Percentiles rank a stretch among this genome's conserved stretches.
Conservation (phyloP, 352 stramenopile species). For the Aphanomyces euteiches region DNA sequence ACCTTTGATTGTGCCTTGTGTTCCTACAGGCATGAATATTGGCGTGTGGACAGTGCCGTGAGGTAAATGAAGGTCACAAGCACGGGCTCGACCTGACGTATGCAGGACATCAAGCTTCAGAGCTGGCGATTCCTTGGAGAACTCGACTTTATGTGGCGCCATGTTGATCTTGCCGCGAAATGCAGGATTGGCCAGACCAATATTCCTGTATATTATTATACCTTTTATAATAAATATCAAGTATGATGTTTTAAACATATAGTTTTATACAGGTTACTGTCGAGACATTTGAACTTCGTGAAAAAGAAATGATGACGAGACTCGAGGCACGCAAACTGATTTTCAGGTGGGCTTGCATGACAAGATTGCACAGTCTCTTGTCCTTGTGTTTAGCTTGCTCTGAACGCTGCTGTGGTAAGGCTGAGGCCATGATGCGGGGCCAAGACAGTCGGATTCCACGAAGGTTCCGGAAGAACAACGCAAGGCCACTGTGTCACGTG, state of each 20-base stretch:
- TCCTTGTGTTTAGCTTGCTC: no score
- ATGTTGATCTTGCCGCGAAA: background rate
- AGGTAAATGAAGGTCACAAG: constrained; percentile 68
- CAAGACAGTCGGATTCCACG: no score
- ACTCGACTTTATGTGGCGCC: background rate
- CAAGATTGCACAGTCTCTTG: no score
- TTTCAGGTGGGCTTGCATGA: no score
- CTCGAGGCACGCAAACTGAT: no score
- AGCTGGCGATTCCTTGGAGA: constrained; percentile 31
- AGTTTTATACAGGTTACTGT: background rate
- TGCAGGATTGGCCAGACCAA: background rate
- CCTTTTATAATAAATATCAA: background rate
- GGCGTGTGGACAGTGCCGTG: constrained; percentile 88
- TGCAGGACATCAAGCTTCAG: constrained; percentile 31
- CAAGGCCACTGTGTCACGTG: no score
- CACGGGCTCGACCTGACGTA: constrained; percentile 51
- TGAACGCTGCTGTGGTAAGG: no score
- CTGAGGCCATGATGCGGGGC: no score
- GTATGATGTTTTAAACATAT: background rate
- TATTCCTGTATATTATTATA: background rate
- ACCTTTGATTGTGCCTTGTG: constrained; percentile 94
- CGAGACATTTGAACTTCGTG: no score
- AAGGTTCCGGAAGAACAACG: no score
- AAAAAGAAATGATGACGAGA: no score
- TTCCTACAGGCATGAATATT: constrained; percentile 97